A percentile compares a stretch with the other conserved stretches of the same genome.
Conservation (phyloP, 2,329 filamentous ascomycete species). For the Xylaria sp. region DNA sequence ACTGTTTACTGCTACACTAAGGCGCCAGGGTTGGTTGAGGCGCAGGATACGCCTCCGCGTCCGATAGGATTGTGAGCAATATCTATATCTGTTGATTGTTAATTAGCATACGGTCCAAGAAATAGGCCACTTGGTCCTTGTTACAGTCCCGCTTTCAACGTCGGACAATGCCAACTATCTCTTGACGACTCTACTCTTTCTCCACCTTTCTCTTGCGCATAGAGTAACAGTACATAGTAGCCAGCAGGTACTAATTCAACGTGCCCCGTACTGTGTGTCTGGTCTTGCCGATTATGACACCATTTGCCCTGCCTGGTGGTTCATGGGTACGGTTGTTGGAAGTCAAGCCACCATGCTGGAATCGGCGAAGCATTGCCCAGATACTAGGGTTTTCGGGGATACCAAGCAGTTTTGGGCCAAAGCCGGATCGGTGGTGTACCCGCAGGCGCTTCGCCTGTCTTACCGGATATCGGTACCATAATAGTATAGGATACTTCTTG, state of each 20-base stretch:
- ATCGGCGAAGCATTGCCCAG: conserved; percentile 35
- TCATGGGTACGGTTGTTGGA: conserved; percentile 16
- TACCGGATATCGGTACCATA: conserved; percentile 3
- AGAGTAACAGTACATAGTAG: no score
- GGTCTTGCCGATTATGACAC: conserved; percentile 26
- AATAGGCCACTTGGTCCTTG: conserved; percentile 1
- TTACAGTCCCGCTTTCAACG: background rate
- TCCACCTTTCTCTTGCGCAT: background rate
- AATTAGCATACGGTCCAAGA: background rate
- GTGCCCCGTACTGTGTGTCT: conserved; percentile 18
- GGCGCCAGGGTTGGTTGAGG: conserved; percentile 6
- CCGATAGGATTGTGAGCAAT: conserved; percentile 18
- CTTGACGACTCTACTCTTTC: background rate
- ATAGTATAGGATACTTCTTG: conserved; percentile 18
- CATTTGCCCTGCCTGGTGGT: conserved; percentile 16
- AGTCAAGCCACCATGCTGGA: conserved; percentile 31
- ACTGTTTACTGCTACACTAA: conserved; percentile 26
- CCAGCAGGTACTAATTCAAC: no score
- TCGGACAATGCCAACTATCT: conserved; percentile 2
- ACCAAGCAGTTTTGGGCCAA: conserved; percentile 25
- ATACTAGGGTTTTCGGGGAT: conserved; percentile 24
- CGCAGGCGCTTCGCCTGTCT: conserved; percentile 10
- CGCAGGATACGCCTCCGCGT: conserved; percentile 13
- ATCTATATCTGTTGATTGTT: background rate
- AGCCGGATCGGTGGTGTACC: conserved; percentile 11